A percentile compares a stretch with the other conserved stretches of the same genome.
Evolutionary conservation across 257 asterid species (phyloP).

Genomic region (Thymus quinquecostatus): DNA sequence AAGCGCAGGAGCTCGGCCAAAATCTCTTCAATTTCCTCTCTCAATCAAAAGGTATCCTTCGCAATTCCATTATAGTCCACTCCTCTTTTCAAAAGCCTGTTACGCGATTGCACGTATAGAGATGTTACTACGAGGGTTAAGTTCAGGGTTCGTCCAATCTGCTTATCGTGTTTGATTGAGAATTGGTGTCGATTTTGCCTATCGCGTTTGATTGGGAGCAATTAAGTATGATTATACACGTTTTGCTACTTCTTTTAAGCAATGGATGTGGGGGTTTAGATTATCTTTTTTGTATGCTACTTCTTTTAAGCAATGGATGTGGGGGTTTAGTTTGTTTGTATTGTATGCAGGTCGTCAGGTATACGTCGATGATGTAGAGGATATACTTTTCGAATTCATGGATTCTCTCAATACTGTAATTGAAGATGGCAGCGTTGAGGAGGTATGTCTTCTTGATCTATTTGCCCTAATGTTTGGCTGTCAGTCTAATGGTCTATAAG

Average conservation of each 20-base stretch:
- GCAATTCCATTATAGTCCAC: no score
- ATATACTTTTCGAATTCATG: conserved; percentile 72
- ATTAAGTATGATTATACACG: no score
- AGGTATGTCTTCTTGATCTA: conserved; percentile 45
- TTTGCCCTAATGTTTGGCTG: background rate
- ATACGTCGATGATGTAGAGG: conserved; percentile 72
- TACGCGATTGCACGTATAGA: background rate
- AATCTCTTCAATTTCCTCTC: conserved; percentile 48
- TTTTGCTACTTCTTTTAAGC: background rate
- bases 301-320: background rate
- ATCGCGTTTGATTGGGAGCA: no score
- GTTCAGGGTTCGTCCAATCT: background rate
- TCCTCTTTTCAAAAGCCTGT: background rate
- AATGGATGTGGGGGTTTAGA: conserved; percentile 1
- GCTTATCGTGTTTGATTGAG: background rate
- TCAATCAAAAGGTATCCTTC: conserved; percentile 56
- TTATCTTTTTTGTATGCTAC: conserved; percentile 14
- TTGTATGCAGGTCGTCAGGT: conserved; percentile 46
- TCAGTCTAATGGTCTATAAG: background rate
- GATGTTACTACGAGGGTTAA: background rate
- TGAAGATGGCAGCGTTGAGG: conserved; percentile 77
- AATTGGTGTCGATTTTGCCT: background rate
- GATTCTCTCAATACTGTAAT: conserved; percentile 52
- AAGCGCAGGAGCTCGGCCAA: conserved; percentile 47
- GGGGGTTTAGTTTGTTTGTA: conserved; percentile 5